Base-by-base conservation (phyloP, 106 monocot genomes). In the Agapanthus africanus region DNA sequence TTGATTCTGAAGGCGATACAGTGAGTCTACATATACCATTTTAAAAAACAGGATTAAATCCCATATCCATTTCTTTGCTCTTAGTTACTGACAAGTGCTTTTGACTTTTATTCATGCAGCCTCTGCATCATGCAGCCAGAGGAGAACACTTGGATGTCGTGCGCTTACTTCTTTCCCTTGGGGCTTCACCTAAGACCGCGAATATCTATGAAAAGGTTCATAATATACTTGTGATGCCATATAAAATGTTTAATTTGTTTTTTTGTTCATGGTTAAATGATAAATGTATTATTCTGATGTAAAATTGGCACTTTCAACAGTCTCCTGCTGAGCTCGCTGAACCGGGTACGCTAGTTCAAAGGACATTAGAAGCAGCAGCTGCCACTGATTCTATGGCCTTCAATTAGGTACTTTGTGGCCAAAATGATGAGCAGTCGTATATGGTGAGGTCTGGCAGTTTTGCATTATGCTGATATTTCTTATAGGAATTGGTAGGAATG, bases 41-140 rank as follows among this genome's bases (percentile, higher is more conserved):
- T 42, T 8, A 38, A 42, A 8, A 37, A 63, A 33, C 36, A 1
- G 7, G 4, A 63, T n/a, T n/a, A 63, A 35, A 35, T 63, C 21
- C 11, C 2, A 63, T 54, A n/a, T 30, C 25, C 32, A 11, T 59
- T 32, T 41, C 26, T 35, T 46, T 11, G 47, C 18, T 63, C 56
- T 14, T 27, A 26, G 35, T 64, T 31, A 38, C 2, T 13, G 22
- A 36, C 54, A 16, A 31, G 27, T 6, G 70, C n/a, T 38, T 70
- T 40, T 36, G 8, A 2, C 40, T 33, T 23, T 57, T 13, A 9
- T 73, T 42, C 16, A 70, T 77, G 6, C 64, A 97, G 97, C 91
- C 97, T 72, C 97, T 97, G 63, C 97, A 97, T 77, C 88, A 97
- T 81, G 97, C 91, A 23, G 84, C 97, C 6, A 84, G 97, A 79